Evolutionary conservation across 1,139 yeast genomes (phyloP), one percentile per base, ranked within the genome.

Genomic region (Pichia sp.): DNA sequence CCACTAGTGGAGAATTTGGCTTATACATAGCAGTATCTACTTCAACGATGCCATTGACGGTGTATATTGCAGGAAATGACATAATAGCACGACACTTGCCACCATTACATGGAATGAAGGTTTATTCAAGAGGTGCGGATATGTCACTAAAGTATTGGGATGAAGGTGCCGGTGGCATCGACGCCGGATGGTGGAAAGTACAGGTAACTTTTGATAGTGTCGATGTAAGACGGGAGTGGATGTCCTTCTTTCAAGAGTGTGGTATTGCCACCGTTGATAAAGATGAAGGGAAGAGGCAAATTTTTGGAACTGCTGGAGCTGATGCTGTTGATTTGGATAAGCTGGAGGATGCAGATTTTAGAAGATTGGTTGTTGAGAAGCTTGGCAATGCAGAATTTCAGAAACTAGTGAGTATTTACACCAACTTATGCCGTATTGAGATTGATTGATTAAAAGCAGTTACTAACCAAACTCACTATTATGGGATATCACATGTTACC

Each of bases 331-430:
- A n/a, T n/a, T n/a, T 21, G 6, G n/a, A 23, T n/a, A 15, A 23
- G 12, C 14, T 6, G 17, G 14, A 10, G 7, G 29, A 19, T 14
- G 23, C 2, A 5, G 33, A 30, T 13, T 18, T 30, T 8, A 16
- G 11, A 25, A 10, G 5, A 6, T 12, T 18, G 4, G 33, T 45
- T 11, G 21, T 29, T 16, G 21, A 34, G 15, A 42, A 37, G 26
- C 33, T 47, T 22, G 38, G 39, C 20, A 41, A 41, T 32, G 32
- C 41, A 15, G 38, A 39, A 12, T 46, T 47, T 39, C 34, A 35
- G 15, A 32, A 30, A 15, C 33, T 46, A 19, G 42, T 39, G 28
- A 12, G 41, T 38, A 10, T 22, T 9, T 18, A 8, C 11, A 16
- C 6, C 4, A 23, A 23, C 6, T 12, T 23, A 23, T 8, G 6